phyloP scores from a whole-genome alignment of 1,284 basidiomycete species.

The Ganoderma lingzhi region DNA sequence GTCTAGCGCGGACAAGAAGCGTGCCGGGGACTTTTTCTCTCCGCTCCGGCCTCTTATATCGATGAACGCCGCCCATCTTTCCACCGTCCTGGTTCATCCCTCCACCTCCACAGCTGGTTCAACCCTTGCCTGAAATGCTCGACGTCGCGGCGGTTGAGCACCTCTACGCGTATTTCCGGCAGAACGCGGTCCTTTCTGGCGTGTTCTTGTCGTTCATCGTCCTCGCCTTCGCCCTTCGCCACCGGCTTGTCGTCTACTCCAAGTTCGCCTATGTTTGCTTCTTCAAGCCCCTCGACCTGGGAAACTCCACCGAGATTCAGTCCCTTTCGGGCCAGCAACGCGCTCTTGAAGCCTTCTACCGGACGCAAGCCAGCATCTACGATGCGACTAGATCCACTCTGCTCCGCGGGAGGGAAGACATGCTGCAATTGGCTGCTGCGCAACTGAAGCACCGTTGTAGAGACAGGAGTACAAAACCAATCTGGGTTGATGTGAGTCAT shows the following conservation, averaged over 20 bases:
- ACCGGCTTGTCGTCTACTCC: slow-evolving; percentile 23
- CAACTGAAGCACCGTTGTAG: slow-evolving; percentile 29
- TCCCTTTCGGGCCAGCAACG: slow-evolving; percentile 30
- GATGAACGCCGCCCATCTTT: slow-evolving; percentile 1
- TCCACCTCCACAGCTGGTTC: slow-evolving; percentile 6
- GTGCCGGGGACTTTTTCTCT: background rate
- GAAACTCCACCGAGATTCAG: slow-evolving; percentile 24
- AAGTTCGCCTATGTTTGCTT: slow-evolving; percentile 35
- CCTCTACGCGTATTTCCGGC: slow-evolving; percentile 9
- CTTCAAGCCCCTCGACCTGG: slow-evolving; percentile 31
- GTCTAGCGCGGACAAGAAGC: slow-evolving; percentile 9
- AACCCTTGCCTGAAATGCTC: slow-evolving; percentile 17
- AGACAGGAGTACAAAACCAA: slow-evolving; percentile 20
- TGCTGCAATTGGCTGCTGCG: slow-evolving; percentile 33
- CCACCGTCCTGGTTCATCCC: slow-evolving; percentile 2
- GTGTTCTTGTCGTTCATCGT: slow-evolving; percentile 11
- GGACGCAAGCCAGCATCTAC: slow-evolving; percentile 33
- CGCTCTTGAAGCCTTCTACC: slow-evolving; percentile 34
- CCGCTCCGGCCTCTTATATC: slow-evolving; percentile 18
- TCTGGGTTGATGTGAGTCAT: slow-evolving; percentile 33
- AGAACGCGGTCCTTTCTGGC: slow-evolving; percentile 18
- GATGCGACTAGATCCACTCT: slow-evolving; percentile 30
- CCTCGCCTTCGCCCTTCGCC: slow-evolving; percentile 15
- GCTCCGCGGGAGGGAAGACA: slow-evolving; percentile 32
- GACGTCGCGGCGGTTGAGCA: slow-evolving; percentile 13